Evolutionary conservation across 768 basidiomycete species (phyloP).

Genomic region (Amyloporia xantha): DNA sequence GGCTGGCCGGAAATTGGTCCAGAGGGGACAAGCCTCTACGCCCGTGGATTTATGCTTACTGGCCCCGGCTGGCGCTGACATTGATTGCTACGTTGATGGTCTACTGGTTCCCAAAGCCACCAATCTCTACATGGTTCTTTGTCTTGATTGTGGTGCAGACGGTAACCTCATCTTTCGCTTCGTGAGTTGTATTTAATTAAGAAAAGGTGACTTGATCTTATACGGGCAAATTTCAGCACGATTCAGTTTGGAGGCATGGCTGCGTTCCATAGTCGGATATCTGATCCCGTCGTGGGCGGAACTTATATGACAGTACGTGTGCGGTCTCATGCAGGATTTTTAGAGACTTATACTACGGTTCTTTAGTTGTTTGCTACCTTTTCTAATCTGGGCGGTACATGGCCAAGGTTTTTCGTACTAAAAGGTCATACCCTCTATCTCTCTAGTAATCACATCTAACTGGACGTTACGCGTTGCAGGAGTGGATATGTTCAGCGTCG

Average conservation of each 20-base stretch:
- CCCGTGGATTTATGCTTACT: conserved; percentile 89
- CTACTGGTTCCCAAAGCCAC: conserved; percentile 75
- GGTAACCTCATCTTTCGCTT: conserved; percentile 75
- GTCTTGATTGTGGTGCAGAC: conserved; percentile 74
- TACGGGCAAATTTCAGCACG: conserved; percentile 50
- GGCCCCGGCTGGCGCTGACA: conserved; percentile 76
- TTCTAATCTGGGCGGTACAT: conserved; percentile 94
- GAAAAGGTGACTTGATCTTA: neutral
- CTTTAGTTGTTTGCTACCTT: conserved; percentile 46
- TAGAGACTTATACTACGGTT: neutral
- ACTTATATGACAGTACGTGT: conserved; percentile 94
- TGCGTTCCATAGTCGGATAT: conserved; percentile 96
- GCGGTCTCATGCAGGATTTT: neutral
- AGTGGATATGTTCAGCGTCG: conserved; percentile 82
- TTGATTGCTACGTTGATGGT: conserved; percentile 71
- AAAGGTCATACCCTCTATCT: conserved; percentile 48
- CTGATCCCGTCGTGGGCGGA: conserved; percentile 94
- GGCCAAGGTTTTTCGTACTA: conserved; percentile 96
- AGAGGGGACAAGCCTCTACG: conserved; percentile 70
- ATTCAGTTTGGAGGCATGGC: conserved; percentile 99
- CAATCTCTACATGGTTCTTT: conserved; percentile 74
- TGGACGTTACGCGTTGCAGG: conserved; percentile 34
- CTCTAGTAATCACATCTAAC: neutral
- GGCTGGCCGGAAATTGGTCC: conserved; percentile 90
- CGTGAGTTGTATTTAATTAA: conserved; percentile 66